Base-by-base conservation (phyloP, 2,329 filamentous ascomycete genomes). In the Periconia macrospinosa region DNA sequence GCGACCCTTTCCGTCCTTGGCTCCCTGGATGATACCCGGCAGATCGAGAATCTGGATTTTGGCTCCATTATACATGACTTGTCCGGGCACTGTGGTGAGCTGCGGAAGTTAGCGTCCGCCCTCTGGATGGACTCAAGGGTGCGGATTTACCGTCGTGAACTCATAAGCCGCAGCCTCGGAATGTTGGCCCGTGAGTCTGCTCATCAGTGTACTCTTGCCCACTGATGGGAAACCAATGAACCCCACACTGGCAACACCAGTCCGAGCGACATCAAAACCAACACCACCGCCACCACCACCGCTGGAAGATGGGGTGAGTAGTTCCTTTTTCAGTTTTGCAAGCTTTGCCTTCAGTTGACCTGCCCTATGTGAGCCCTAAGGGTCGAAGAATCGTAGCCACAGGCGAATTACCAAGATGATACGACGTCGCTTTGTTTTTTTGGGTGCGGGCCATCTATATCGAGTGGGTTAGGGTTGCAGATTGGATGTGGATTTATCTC, bases 201-300 rank as follows among this genome's bases (percentile, higher is more conserved):
- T 96, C 92, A 99, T 97, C 67, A 99, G 82, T 47, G 94, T 99
- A 83, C 91, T 96, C 80, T 99, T 99, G 57, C 94, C 94, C 58
- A 99, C 94, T 1, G 94, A 99, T 1, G 94, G 94, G 70, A 99
- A 99, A 30, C 94, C 94, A 71, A 97, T 97, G 78, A 97, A 97
- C 42, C 93, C 93, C 69, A 99, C 87, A 81, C 91, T 96, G 61
- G 94, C 94, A 60, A 97, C 94, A 81, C 94, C 94, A 48, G 94
- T 99, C 75, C 94, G 88, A 57, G 94, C 94, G 61, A 99, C 94
- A 80, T 99, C 94, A 81, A 99, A 99, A 54, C 94, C 94, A 56
- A 89, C 83, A 73, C 90, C 91, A 73, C 90, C 91, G 53, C 90
- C 92, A 52, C 93, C 92, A 53, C 92, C 91, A 47, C 92, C 90